Percentiles rank a stretch among this genome's conserved stretches.
Conservation (phyloP, 371 early-diverging fungal genomes). For the Haplosporangium sp. region DNA sequence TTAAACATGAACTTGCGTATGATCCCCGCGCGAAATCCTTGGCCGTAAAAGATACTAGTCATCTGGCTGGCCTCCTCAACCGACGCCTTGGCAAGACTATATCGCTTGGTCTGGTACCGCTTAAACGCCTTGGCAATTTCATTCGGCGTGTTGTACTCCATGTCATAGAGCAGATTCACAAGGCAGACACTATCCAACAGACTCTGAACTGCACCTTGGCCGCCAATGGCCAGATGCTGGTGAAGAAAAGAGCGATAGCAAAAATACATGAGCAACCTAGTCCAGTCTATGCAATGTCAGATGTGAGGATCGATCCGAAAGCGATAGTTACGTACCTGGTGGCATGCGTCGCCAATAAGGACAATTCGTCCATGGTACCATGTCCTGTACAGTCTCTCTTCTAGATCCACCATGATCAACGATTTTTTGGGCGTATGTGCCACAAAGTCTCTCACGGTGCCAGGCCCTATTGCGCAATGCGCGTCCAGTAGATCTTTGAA, state of each 20-base stretch:
- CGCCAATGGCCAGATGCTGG: conserved; percentile 23
- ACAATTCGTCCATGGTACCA: conserved; percentile 51
- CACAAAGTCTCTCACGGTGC: conserved; percentile 39
- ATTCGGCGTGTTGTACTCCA: conserved; percentile 41
- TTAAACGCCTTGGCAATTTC: conserved; percentile 44
- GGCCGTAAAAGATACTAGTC: conserved; percentile 38
- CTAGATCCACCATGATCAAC: conserved; percentile 18
- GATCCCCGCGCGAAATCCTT: conserved; percentile 31
- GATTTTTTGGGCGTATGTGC: conserved; percentile 3
- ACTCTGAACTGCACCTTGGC: conserved; percentile 31
- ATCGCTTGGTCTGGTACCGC: conserved; percentile 39
- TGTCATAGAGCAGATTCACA: conserved; percentile 46
- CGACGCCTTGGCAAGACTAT: conserved; percentile 14
- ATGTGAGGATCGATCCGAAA: too few species aligned
- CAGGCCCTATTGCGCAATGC: conserved; percentile 26
- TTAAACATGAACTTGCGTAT: conserved; percentile 41
- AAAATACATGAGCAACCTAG: not conserved
- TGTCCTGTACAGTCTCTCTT: conserved; percentile 43
- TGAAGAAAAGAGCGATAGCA: not conserved
- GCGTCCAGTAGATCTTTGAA: conserved; percentile 22
- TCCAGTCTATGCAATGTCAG: not conserved
- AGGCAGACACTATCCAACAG: conserved; percentile 41
- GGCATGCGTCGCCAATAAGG: conserved; percentile 47
- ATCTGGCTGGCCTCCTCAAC: conserved; percentile 26
- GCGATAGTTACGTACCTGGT: conserved; percentile 11